Evolutionary conservation across 2,329 filamentous ascomycete genomes (phyloP).

Genomic region (Verticillium dahliae): DNA sequence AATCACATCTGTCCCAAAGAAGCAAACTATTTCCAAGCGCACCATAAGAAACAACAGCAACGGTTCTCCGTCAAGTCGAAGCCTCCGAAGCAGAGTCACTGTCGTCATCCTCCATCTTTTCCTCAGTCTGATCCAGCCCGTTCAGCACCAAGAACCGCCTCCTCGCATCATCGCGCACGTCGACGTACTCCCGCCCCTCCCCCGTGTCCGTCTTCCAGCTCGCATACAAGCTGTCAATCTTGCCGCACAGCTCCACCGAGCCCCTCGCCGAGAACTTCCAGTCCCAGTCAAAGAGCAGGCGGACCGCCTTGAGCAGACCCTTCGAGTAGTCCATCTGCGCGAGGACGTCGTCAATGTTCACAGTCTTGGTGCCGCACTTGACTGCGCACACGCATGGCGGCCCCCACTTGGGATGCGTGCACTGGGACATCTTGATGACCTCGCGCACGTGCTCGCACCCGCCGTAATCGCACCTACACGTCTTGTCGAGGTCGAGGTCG

Average conservation of each 20-base stretch:
- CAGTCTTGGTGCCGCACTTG: slow-evolving; percentile 12
- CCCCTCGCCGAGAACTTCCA: slow-evolving; percentile 6
- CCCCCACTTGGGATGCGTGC: not conserved
- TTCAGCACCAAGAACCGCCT: slow-evolving; percentile 6
- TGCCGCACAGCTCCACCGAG: slow-evolving; percentile 5
- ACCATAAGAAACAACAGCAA: no score
- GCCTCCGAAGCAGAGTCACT: not conserved
- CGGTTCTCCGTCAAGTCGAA: no score
- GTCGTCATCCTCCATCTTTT: not conserved
- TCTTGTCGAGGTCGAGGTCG: not conserved
- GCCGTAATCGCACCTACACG: slow-evolving; percentile 15
- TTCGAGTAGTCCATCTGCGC: slow-evolving; percentile 19
- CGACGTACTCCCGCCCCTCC: slow-evolving; percentile 23
- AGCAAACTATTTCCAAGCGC: no score
- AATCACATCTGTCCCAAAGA: no score
- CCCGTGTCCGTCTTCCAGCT: slow-evolving; percentile 21
- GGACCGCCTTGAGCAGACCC: slow-evolving; percentile 15
- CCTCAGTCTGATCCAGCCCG: not conserved
- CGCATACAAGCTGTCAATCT: slow-evolving; percentile 17
- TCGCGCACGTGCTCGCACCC: slow-evolving; percentile 14
- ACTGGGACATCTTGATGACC: not conserved
- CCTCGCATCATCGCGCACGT: slow-evolving; percentile 17
- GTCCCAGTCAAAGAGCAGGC: slow-evolving; percentile 16
- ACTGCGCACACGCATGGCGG: slow-evolving; percentile 10
- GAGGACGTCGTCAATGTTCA: slow-evolving; percentile 24